Conservation (phyloP, 2,329 filamentous ascomycete genomes). For the Nemania sp. region DNA sequence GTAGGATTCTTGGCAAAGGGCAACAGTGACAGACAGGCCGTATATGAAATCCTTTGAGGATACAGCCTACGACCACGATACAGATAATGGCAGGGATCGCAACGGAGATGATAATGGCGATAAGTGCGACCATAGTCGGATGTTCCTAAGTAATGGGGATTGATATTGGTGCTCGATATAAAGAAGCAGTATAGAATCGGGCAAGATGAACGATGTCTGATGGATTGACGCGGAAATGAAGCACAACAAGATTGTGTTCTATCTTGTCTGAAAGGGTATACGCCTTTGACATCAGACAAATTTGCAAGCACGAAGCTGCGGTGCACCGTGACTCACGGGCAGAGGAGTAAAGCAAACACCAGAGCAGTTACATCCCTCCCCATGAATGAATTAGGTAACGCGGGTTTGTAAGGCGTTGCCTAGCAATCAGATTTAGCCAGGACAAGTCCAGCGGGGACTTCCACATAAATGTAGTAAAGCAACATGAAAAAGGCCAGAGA, state of each 20-base stretch:
- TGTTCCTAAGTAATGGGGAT: slow-evolving; percentile 22
- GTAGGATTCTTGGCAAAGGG: background rate
- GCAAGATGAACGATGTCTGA: slow-evolving; percentile 21
- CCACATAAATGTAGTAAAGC: background rate
- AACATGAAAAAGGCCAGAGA: background rate
- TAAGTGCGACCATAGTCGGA: slow-evolving; percentile 33
- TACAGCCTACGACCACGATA: slow-evolving; percentile 40
- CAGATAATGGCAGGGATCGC: slow-evolving; percentile 42
- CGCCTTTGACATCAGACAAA: background rate
- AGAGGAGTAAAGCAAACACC: too few relatives aligned
- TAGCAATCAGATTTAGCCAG: background rate
- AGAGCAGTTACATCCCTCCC: too few relatives aligned
- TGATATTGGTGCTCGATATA: slow-evolving; percentile 22
- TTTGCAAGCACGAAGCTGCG: slow-evolving; percentile 6
- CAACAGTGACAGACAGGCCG: background rate
- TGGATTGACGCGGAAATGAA: background rate
- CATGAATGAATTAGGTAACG: too few relatives aligned
- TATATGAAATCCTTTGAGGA: slow-evolving; percentile 36
- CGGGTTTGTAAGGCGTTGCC: background rate
- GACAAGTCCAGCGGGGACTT: background rate
- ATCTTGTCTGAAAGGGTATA: slow-evolving; percentile 14
- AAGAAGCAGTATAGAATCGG: slow-evolving; percentile 26
- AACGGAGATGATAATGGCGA: slow-evolving; percentile 30
- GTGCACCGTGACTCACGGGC: too few relatives aligned
- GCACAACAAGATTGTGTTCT: background rate